phyloP scores from a whole-genome alignment of 2,329 filamentous ascomycete genomes.

The Penicillium sp. region DNA sequence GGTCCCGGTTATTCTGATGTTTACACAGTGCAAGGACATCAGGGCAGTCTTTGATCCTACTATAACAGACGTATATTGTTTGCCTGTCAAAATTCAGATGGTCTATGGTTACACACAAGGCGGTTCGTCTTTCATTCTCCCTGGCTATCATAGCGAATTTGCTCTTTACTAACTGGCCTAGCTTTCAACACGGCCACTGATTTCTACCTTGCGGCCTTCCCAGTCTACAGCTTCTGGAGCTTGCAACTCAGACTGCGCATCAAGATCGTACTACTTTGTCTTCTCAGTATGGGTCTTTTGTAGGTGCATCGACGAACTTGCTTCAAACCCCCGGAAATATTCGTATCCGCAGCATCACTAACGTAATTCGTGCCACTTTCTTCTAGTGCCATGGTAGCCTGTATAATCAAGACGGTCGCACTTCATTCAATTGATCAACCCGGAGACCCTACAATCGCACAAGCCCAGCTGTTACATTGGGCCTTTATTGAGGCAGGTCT shows the following conservation, averaged over 20 bases:
- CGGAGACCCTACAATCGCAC: background rate
- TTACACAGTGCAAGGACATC: background rate
- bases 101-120: background rate
- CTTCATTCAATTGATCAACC: background rate
- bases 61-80: background rate
- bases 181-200: conserved; percentile 1
- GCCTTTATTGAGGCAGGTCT: background rate
- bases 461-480: background rate
- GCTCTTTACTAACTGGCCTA: background rate
- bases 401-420: background rate
- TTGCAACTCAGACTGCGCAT: background rate
- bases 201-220: background rate
- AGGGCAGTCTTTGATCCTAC: background rate
- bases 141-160: background rate
- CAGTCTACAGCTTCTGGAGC: background rate
- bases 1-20: background rate
- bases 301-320: background rate
- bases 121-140: background rate
- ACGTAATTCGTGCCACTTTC: background rate
- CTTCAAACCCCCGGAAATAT: background rate
- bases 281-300: background rate
- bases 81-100: background rate
- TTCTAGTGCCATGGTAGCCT: background rate
- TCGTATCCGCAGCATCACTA: background rate
- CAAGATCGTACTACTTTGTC: background rate